Conservation (phyloP, 1,284 basidiomycete species). For the Melampsora abietis-canadensis region DNA sequence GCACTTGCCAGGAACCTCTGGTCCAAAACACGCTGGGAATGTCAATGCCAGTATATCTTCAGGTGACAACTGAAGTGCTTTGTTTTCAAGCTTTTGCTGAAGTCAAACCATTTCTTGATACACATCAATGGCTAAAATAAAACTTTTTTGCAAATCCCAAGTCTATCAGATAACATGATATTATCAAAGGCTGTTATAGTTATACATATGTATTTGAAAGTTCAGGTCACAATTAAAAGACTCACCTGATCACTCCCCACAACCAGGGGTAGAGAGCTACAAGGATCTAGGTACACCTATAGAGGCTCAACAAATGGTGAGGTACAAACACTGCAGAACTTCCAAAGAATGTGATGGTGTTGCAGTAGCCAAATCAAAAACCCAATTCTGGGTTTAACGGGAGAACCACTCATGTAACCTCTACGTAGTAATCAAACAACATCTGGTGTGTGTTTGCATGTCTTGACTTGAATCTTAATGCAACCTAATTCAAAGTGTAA, state of each 20-base stretch:
- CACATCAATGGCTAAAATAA: background rate
- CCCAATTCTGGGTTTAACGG: background rate
- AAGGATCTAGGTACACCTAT: background rate
- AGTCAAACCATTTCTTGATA: background rate
- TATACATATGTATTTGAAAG: no score
- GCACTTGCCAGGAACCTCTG: background rate
- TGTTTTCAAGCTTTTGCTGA: background rate
- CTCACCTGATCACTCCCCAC: background rate
- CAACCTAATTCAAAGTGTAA: no score
- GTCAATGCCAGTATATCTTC: background rate
- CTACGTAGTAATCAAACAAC: background rate
- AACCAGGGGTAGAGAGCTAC: background rate
- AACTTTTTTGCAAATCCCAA: background rate
- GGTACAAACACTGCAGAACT: background rate
- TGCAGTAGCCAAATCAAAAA: slow-evolving; percentile 6
- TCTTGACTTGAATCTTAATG: no score
- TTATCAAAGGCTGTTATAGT: no score
- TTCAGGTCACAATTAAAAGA: no score
- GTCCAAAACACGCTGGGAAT: slow-evolving; percentile 6
- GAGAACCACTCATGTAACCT: background rate
- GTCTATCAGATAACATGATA: no score
- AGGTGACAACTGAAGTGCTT: background rate
- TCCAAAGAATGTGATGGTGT: slow-evolving; percentile 7
- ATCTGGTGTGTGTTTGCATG: background rate
- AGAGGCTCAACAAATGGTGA: background rate